Evolutionary conservation across 768 basidiomycete genomes (phyloP), one percentile per base, ranked within the genome.

Genomic region (Dentipellis fragilis): DNA sequence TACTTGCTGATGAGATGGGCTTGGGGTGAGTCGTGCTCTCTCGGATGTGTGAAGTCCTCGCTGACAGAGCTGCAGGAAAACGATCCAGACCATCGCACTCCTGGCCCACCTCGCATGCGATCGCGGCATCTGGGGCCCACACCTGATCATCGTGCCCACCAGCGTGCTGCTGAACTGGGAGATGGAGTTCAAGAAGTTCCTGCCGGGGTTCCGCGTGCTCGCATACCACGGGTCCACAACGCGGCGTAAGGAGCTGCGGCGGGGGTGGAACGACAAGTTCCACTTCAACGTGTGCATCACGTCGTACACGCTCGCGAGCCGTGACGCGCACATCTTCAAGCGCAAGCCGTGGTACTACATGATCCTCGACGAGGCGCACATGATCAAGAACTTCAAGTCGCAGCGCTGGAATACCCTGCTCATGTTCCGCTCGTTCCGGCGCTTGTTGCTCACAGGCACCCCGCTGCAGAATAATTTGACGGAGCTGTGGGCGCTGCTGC

Each of bases 301-400:
- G 0, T 93, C 91, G 16, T 96, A 96, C 67, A 86, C 91, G 4
- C 80, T 95, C 23, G 93, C 91, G n/a, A 85, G 89, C 64, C 83
- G 88, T 39, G 93, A 96, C 66, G 85, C 89, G 52, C 83, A 89
- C 63, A 87, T 93, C 16, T 93, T 95, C 75, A 90, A 90, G 69
- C 83, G 93, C 45, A 94, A 92, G 71, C 74, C 80, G 50, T 95
- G 93, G 93, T 91, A 93, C 66, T 96, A 96, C 64, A 89, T 96
- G 87, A 83, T 96, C 54, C 81, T 96, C 5, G 93, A 96, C 66
- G 93, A 96, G 69, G 93, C 93, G 7, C 93, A 96, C 66, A 95
- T 94, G 83, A 93, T 96, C 81, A 94, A 94, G 73, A 96, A 96
- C 68, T 95, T 94, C 73, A 84, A 85, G 65, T 91, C 89, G 0